phyloP scores from a whole-genome alignment of 2,329 filamentous ascomycete species.

The Aspergillus intermedius region DNA sequence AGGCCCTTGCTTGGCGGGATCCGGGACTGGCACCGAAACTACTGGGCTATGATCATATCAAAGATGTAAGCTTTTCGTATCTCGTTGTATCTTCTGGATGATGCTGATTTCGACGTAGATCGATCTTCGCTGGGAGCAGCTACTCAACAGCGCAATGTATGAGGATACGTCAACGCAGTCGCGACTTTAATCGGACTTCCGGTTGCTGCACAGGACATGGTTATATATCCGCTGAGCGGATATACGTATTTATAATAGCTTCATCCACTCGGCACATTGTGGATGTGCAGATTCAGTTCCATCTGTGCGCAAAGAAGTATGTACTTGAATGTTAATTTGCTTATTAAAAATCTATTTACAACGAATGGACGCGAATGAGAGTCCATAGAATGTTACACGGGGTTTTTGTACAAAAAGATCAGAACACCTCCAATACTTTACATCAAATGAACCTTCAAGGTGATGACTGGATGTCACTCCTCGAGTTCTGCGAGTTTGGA shows the following conservation, averaged over 20 bases:
- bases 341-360: not conserved
- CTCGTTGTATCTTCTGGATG: not conserved
- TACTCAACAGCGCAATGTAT: not conserved
- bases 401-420: not conserved
- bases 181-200: too few species aligned
- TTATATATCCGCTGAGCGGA: too few species aligned
- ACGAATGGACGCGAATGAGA: not conserved
- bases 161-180: too few species aligned
- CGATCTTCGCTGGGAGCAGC: not conserved
- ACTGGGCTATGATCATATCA: slow-evolving; percentile 35
- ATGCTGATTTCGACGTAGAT: not conserved
- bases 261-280: too few species aligned
- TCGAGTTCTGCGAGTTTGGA: not conserved
- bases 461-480: not conserved
- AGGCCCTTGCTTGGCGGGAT: slow-evolving; percentile 40
- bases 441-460: not conserved
- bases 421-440: too few species aligned
- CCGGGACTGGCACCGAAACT: slow-evolving; percentile 33
- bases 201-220: too few species aligned
- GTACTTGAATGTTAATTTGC: not conserved
- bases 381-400: not conserved
- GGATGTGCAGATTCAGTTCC: too few species aligned
- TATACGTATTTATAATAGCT: too few species aligned
- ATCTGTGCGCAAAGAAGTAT: too few species aligned
- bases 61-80: not conserved